Evolutionary conservation across 495 filamentous ascomycete genomes (phyloP), one percentile per base, ranked within the genome.

Genomic region (Penicillium tannophilum): DNA sequence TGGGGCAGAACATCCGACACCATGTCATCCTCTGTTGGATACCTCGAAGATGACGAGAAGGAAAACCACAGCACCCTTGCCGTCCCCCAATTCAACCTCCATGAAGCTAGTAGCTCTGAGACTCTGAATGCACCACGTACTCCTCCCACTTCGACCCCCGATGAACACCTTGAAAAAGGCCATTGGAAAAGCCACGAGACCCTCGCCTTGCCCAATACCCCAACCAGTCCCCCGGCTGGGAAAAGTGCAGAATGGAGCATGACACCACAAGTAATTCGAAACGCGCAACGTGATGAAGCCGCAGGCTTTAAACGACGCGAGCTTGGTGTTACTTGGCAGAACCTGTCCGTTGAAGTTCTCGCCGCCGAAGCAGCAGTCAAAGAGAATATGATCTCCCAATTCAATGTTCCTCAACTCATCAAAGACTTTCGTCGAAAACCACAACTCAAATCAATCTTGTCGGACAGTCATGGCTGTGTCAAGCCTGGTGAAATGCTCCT

Each of bases 401-500:
- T 84, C 76, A 84, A 85, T 66, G 68, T 81, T 31, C 39, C 39
- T 41, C 39, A 41, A 41, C 14, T 41, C 16, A 12, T 41, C 4
- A n/a, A 47, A 12, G 45, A 28, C 10, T 7, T 47, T 7, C 45
- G 20, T 47, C 45, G 9, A 24, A 28, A 47, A 28, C 45, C 45
- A 24, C 45, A 11, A 47, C 45, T 23, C 9, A 23, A 47, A 16
- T 47, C 26, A 5, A 74, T 94, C 55, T 68, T 93, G 61, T 84
- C 82, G 16, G 75, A 87, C 61, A 91, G 92, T 61, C 88, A 92
- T 59, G 90, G 90, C 4, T 62, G 92, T 24, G 84, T 93, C 16
- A 75, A 79, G 53, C 84, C 81, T 61, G 90, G 90, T 17, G 90
- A 91, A 77, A 88, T 91, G 84, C 64, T 89, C 7, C 76, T 90